Evolutionary conservation across 805 yeast species (phyloP).

Genomic region (Starmerella scarabaei): DNA sequence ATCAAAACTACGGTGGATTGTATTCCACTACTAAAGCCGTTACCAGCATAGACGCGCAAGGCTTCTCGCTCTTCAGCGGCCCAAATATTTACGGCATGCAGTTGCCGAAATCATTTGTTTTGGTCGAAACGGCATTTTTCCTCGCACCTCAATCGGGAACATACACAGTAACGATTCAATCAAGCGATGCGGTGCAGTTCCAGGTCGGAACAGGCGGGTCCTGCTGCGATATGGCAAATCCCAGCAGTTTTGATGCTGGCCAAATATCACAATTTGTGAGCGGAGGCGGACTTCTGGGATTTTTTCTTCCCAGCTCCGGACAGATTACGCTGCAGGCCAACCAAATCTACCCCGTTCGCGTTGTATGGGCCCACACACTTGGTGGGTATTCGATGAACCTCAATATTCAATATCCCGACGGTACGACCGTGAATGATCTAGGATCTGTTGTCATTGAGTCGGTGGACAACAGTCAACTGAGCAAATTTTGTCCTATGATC

Average conservation of each 20-base stretch:
- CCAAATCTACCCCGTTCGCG: not conserved
- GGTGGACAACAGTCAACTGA: not conserved
- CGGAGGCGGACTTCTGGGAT: not conserved
- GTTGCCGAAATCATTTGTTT: not conserved
- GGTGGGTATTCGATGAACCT: not conserved
- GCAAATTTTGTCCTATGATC: not conserved
- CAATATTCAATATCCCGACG: not conserved
- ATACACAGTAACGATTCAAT: not conserved
- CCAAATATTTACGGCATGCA: not conserved
- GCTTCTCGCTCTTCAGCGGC: no score
- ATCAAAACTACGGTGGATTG: not conserved
- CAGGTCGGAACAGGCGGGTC: not conserved
- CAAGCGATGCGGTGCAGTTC: not conserved
- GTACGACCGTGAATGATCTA: not conserved
- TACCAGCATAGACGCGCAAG: not conserved
- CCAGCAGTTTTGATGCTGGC: no score
- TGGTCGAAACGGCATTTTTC: slow-evolving; percentile 4
- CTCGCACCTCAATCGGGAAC: slow-evolving; percentile 3
- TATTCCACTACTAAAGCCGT: not conserved
- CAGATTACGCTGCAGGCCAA: not conserved
- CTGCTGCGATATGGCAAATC: not conserved
- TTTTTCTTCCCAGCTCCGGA: not conserved
- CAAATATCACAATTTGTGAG: not conserved
- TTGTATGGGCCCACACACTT: not conserved
- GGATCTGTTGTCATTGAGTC: not conserved